phyloP scores from a whole-genome alignment of 768 basidiomycete species.

The Russula lepida region DNA sequence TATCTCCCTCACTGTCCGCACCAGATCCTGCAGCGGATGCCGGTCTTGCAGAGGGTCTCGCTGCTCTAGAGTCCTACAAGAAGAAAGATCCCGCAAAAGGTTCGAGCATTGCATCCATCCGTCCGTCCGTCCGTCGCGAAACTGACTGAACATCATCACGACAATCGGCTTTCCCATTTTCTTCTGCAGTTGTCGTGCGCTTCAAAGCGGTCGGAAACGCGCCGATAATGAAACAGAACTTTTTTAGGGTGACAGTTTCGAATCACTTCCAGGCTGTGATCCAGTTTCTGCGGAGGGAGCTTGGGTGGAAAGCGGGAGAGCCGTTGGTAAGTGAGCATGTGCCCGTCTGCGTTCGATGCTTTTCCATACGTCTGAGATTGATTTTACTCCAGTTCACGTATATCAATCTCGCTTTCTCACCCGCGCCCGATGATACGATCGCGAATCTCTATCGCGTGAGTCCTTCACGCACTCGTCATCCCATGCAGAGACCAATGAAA shows the following conservation, averaged over 20 bases:
- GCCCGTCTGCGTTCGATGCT: neutral
- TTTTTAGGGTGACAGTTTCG: constrained; percentile 93
- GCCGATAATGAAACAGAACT: constrained; percentile 98
- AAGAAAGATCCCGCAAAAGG: constrained; percentile 79
- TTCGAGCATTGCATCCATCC: constrained; percentile 25
- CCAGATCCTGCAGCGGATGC: constrained; percentile 6
- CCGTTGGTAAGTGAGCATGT: constrained; percentile 54
- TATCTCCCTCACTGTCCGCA: neutral
- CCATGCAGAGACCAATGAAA: neutral
- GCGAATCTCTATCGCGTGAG: constrained; percentile 59
- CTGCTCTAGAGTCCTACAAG: constrained; percentile 79
- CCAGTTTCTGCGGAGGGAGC: constrained; percentile 81
- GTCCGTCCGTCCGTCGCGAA: neutral
- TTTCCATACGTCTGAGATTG: neutral
- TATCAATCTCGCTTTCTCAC: constrained; percentile 70
- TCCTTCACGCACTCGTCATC: neutral
- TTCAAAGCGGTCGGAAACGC: constrained; percentile 98
- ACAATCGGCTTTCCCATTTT: neutral
- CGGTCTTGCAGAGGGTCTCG: constrained; percentile 41
- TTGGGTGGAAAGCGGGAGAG: constrained; percentile 80
- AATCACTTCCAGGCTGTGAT: constrained; percentile 95
- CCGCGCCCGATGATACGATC: constrained; percentile 69
- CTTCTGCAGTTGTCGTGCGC: constrained; percentile 72
- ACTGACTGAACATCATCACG: neutral
- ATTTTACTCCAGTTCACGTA: constrained; percentile 50